Evolutionary conservation across 2,329 filamentous ascomycete species (phyloP), one percentile per base, ranked within the genome.

Genomic region (Penicillium sp.): DNA sequence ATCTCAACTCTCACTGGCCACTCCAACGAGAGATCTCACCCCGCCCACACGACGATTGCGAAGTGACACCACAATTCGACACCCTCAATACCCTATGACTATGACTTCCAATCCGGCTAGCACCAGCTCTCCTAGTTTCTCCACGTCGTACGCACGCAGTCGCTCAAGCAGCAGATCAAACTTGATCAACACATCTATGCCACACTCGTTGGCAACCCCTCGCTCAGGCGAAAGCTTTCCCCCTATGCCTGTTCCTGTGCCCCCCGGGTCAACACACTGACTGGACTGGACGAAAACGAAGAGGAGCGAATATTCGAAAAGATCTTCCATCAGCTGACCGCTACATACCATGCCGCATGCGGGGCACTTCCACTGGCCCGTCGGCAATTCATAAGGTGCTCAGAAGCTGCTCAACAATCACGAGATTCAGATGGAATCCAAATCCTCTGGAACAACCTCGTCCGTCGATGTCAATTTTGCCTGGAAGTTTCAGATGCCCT

Each of bases 281-380:
- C 77, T 10, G 88, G 91, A 48, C 84, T 87, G 47, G 82, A 84
- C 44, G 82, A 84, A 54, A 83, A 82, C 2, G 88, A 91, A 61
- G 90, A 96, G 60, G 91, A 96, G 64, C 82, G 84, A 16, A 82
- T 87, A 28, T 96, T 96, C 62, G 92, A 96, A 60, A 84, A 81
- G 58, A 90, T 97, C 22, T 96, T 90, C 75, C 69, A 91, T 33
- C 88, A 88, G 43, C 78, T 96, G 25, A 86, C 87, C 43, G 83
- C 82, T 51, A 89, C 90, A 0, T 87, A 88, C 19, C 88, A 91
- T 46, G 79, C 90, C 46, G 87, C 91, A 28, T 81, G 89, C 62
- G 84, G 84, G 40, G 86, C 86, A 1, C 77, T 96, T 26, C 91
- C 91, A 0, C 78, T 78, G 53, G 86, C 90, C 59, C 85, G 86